These are phyloP conservation scores for Cylindrotheca closterium DNA, from an alignment of 108 stramenopile genomes.

Conservation along the genomic window DNA sequence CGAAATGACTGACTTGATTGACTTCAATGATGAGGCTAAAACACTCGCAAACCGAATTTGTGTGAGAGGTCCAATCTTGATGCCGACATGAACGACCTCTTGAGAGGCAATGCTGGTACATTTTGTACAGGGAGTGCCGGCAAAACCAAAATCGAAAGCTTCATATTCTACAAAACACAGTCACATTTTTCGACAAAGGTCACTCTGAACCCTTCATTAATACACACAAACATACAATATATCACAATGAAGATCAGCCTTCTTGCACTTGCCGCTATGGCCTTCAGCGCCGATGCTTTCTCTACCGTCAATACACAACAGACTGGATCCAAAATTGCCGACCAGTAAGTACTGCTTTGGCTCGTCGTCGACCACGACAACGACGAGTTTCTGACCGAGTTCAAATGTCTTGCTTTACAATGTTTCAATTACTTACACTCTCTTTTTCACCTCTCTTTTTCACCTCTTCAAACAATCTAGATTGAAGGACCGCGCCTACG, in stretches of 20 bases:
- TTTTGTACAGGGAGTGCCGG: no score
- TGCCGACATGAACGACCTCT: no score
- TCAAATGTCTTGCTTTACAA: background rate
- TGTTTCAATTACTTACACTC: background rate
- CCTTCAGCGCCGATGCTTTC: conserved; percentile 37
- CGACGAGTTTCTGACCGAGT: background rate
- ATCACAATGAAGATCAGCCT: conserved; percentile 42
- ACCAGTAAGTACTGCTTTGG: background rate
- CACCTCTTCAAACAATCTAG: no score
- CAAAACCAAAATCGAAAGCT: no score
- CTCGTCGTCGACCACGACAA: background rate
- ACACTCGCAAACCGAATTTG: no score
- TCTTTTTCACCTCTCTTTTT: background rate
- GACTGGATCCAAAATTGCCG: background rate
- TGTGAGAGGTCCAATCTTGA: no score
- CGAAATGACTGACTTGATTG: no score
- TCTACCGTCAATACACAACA: conserved; percentile 19
- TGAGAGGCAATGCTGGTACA: no score
- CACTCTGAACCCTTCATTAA: background rate
- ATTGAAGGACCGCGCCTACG: conserved; percentile 43
- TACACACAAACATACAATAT: conserved; percentile 2
- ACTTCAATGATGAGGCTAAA: no score
- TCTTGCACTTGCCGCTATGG: conserved; percentile 28
- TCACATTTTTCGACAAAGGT: background rate
- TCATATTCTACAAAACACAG: no score